Percentiles rank a stretch among this genome's conserved stretches.
phyloP scores from a whole-genome alignment of 345 rosid genomes.

The Bretschneidera sinensis region DNA sequence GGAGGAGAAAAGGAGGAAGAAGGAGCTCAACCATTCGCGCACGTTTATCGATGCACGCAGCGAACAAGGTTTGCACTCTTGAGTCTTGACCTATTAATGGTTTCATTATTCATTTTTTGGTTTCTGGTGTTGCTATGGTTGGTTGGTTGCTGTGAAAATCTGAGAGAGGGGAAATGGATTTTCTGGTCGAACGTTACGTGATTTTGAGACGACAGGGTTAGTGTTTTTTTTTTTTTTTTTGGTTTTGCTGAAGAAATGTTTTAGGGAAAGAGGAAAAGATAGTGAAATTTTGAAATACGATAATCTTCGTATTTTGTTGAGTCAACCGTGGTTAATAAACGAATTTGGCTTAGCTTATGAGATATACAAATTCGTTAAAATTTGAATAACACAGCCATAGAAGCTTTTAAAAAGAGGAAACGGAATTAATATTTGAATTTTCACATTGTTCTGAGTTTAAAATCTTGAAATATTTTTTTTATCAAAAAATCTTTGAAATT shows the following conservation, averaged over 20 bases:
- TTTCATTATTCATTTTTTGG: neutral
- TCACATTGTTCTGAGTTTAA: neutral
- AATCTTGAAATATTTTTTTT: too few relatives aligned
- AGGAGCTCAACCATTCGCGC: slow-evolving; percentile 44
- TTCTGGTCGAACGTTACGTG: too few relatives aligned
- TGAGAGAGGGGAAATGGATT: neutral
- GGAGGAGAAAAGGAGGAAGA: slow-evolving; percentile 12
- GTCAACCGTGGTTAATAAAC: neutral
- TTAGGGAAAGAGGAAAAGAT: neutral
- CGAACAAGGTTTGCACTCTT: slow-evolving; percentile 52
- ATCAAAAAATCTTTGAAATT: too few relatives aligned
- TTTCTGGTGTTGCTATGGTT: slow-evolving; percentile 5
- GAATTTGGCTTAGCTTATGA: neutral
- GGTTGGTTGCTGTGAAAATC: neutral
- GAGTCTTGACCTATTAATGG: neutral
- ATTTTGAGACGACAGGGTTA: neutral
- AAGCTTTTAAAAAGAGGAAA: neutral
- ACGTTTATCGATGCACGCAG: slow-evolving; percentile 66
- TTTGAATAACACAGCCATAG: neutral
- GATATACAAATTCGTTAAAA: too few relatives aligned
- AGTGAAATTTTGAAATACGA: neutral
- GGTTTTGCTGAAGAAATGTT: neutral
- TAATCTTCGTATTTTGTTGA: too few relatives aligned
- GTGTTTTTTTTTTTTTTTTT: too few relatives aligned
- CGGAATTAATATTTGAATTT: too few relatives aligned